Percentiles rank a stretch among this genome's conserved stretches.
phyloP scores from a whole-genome alignment of 225 moss, liverwort and hornwort genomes.

The Bryum argenteum region DNA sequence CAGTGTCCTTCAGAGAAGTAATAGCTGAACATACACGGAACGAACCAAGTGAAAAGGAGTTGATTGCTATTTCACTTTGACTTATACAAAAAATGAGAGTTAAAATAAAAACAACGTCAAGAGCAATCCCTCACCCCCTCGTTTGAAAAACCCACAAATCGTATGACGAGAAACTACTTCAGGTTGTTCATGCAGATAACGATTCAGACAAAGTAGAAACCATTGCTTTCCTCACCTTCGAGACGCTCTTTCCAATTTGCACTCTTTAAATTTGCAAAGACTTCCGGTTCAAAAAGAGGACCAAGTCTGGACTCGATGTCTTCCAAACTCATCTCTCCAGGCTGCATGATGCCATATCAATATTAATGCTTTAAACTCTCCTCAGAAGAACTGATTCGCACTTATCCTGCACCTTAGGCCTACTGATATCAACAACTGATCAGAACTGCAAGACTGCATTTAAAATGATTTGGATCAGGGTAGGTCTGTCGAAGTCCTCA shows the following conservation, averaged over 20 bases:
- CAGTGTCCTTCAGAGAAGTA: conserved; percentile 54
- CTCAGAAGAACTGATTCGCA: neutral
- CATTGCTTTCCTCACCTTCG: conserved; percentile 56
- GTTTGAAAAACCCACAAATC: neutral
- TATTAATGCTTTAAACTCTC: neutral
- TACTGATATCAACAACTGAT: neutral
- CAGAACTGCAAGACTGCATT: conserved; percentile 4
- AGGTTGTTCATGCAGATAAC: neutral
- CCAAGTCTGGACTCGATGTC: conserved; percentile 74
- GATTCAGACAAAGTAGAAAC: neutral
- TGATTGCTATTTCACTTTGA: too few relatives aligned
- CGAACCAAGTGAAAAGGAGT: too few relatives aligned
- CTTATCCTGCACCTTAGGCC: neutral
- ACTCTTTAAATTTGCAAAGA: conserved; percentile 77
- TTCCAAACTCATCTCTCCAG: conserved; percentile 79
- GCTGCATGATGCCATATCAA: conserved; percentile 31
- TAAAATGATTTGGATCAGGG: neutral
- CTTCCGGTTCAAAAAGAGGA: conserved; percentile 65
- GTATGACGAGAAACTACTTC: neutral
- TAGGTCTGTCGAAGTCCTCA: neutral
- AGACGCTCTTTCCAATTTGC: conserved; percentile 93
- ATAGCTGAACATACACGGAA: conserved; percentile 46
- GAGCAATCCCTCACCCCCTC: too few relatives aligned
- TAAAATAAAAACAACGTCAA: too few relatives aligned
- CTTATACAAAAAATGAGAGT: too few relatives aligned